phyloP scores from a whole-genome alignment of 495 filamentous ascomycete species.

The Neurospora sp. region DNA sequence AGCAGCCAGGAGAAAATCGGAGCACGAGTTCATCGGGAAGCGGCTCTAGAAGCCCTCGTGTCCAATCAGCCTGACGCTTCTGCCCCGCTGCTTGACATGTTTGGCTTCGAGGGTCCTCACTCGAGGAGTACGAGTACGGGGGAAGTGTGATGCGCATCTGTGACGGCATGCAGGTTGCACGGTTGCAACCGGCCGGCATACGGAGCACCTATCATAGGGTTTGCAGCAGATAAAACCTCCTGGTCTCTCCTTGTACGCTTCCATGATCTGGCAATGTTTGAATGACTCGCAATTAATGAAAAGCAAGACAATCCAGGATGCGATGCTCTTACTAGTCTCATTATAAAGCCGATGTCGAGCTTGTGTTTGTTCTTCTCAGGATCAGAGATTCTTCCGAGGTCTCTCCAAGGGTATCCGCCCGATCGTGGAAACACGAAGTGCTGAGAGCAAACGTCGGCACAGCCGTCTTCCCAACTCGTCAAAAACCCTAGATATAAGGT shows the following conservation, averaged over 20 bases:
- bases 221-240: not conserved
- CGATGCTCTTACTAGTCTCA: not conserved
- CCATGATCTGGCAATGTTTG: not conserved
- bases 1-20: not conserved
- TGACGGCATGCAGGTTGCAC: not conserved
- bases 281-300: not conserved
- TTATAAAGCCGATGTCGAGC: not conserved
- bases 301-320: not conserved
- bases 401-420: not conserved
- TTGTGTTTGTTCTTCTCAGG: not conserved
- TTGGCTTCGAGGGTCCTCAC: not conserved
- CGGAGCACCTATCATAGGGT: not conserved
- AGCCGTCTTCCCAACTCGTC: not conserved
- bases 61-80: not conserved
- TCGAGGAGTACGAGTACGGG: not conserved
- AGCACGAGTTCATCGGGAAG: not conserved
- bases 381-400: not conserved
- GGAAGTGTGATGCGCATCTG: not conserved
- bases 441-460: not conserved
- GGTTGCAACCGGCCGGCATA: not conserved
- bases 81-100: not conserved
- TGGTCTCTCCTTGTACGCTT: not conserved
- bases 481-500: not conserved
- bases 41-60: not conserved
- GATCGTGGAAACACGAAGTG: not conserved